Conservation (phyloP, 805 yeast genomes). For the Hyphopichia homilentoma region DNA sequence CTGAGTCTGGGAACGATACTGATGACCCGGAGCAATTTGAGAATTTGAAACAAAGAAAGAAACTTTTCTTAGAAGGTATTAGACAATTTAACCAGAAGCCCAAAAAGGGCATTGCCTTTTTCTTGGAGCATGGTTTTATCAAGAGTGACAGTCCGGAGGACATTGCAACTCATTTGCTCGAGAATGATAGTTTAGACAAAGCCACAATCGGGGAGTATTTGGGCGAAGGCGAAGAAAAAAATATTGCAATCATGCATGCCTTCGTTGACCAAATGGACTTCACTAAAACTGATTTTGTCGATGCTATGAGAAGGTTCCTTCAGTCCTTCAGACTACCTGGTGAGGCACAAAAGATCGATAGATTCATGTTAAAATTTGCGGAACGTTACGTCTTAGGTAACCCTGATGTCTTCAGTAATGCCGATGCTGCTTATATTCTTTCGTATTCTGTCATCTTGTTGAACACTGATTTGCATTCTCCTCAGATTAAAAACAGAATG, state of each 20-base stretch:
- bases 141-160: constrained; percentile 55
- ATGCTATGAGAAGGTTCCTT: constrained; percentile 77
- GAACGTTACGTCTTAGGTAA: constrained; percentile 86
- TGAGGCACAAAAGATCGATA: constrained; percentile 95
- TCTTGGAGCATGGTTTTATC: constrained; percentile 64
- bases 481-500: constrained; percentile 85
- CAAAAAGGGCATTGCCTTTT: constrained; percentile 65
- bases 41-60: constrained; percentile 75
- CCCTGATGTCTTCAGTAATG: constrained; percentile 82
- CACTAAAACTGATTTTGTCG: constrained; percentile 64
- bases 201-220: constrained; percentile 84
- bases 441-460: constrained; percentile 90
- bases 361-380: constrained; percentile 96
- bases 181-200: constrained; percentile 75
- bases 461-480: constrained; percentile 91
- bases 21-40: constrained; percentile 88
- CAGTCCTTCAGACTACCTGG: constrained; percentile 95
- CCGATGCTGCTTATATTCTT: constrained; percentile 89
- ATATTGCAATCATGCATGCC: constrained; percentile 84
- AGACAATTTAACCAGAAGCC: constrained; percentile 82
- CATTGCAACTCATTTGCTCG: constrained; percentile 71
- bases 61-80: constrained; percentile 72
- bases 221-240: constrained; percentile 81
- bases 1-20: constrained; percentile 24
- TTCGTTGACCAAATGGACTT: constrained; percentile 90